Evolutionary conservation across 805 yeast species (phyloP).

Genomic region (Scheffersomyces stipitis): DNA sequence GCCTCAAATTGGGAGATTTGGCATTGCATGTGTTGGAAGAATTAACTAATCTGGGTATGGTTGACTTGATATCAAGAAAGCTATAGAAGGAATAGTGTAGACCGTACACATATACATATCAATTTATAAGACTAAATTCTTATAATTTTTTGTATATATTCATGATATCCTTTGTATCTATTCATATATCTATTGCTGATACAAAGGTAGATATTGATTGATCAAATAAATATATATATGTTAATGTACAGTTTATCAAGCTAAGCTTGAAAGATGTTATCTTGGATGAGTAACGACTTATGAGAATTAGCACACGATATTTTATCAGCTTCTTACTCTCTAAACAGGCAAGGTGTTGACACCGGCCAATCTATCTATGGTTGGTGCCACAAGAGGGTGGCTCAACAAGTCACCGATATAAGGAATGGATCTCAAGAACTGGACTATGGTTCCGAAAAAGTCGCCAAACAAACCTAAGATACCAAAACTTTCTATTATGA

Average conservation of each 20-base stretch:
- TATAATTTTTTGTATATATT: not conserved
- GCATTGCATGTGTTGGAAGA: constrained; percentile 4
- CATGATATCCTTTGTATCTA: not conserved
- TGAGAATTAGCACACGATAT: not conserved
- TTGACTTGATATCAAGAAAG: not conserved
- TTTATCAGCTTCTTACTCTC: not conserved
- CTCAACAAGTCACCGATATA: constrained; percentile 81
- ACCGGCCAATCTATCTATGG: constrained; percentile 44
- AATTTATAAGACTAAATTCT: not conserved
- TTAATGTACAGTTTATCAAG: not conserved
- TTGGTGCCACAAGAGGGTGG: constrained; percentile 80
- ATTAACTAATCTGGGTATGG: constrained; percentile 1
- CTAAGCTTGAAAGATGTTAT: not conserved
- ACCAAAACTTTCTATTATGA: constrained; percentile 83
- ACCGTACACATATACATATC: too few relatives aligned
- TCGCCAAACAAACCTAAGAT: constrained; percentile 89
- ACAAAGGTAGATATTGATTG: not conserved
- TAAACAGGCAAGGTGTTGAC: constrained; percentile 42
- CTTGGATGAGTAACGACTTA: not conserved
- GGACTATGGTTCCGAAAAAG: constrained; percentile 84
- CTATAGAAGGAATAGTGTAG: not conserved
- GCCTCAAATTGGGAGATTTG: constrained; percentile 11
- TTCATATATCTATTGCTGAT: not conserved
- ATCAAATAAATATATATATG: not conserved
- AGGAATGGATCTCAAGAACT: constrained; percentile 85